Evolutionary conservation across 2,329 filamentous ascomycete genomes (phyloP).

Genomic region (Venturia effusa): DNA sequence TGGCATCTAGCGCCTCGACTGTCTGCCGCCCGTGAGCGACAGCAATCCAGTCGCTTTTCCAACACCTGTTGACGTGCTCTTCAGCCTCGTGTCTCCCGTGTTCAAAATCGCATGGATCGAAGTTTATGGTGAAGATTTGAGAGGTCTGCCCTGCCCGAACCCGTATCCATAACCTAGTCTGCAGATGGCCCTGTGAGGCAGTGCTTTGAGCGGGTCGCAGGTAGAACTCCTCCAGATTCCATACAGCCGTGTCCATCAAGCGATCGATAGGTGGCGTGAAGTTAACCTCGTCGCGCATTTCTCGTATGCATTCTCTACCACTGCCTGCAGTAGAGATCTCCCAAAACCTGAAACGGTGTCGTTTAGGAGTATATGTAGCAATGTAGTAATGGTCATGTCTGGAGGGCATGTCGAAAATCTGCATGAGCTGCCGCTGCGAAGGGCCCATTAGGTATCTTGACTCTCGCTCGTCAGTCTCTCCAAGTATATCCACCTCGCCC

Average conservation of each 20-base stretch:
- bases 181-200: conserved; percentile 16
- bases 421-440: conserved; percentile 64
- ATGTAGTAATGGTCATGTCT: conserved; percentile 46
- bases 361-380: conserved; percentile 79
- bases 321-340: conserved; percentile 53
- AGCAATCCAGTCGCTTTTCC: conserved; percentile 45
- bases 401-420: conserved; percentile 51
- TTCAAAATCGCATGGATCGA: conserved; percentile 54
- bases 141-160: conserved; percentile 46
- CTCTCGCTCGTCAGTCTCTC: conserved; percentile 47
- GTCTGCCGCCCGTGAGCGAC: conserved; percentile 33
- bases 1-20: conserved; percentile 24
- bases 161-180: conserved; percentile 36
- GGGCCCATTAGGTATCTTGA: conserved; percentile 60
- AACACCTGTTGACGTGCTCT: conserved; percentile 38
- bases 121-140: conserved; percentile 60
- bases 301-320: conserved; percentile 51
- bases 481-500: conserved; percentile 66
- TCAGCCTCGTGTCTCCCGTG: conserved; percentile 17
- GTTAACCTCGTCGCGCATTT: conserved; percentile 54
- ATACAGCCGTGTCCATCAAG: conserved; percentile 39
- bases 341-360: conserved; percentile 94
- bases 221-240: conserved; percentile 39
- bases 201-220: conserved; percentile 29
- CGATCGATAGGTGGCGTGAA: conserved; percentile 52